Evolutionary conservation across 2,329 filamentous ascomycete species (phyloP), one percentile per base, ranked within the genome.

Genomic region (Botrytis paeoniae): DNA sequence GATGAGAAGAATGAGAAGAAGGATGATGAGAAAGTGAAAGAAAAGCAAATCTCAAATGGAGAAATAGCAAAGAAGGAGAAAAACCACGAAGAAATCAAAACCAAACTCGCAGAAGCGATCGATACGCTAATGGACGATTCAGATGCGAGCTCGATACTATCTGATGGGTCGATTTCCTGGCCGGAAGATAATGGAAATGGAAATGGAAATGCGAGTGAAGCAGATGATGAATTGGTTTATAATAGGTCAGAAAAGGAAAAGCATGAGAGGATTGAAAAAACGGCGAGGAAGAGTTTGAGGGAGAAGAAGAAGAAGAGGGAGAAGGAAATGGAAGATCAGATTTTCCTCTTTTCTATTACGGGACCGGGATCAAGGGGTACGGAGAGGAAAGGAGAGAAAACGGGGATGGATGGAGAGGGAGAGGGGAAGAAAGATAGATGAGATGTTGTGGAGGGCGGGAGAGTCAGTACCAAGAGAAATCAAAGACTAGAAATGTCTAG

Each of bases 311-410:
- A 16, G 62, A 48, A 59, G 68, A 62, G 16, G 69, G 61, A 29
- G 12, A 16, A 29, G 66, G 73, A 41, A 37, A 60, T 41, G 68
- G 73, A 77, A 71, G 75, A 76, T 32, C 78, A 78, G 69, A 74
- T 80, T 0, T 78, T 80, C 29, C 65, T 80, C 18, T 80, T 81
- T 54, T 80, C 78, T 1, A 48, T 70, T 29, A 70, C 18, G 45
- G 57, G 20, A 32, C 39, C 37, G 10, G 57, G 29, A 22, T 43
- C 62, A 7, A 64, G 59, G 14, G 6, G 22, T n/a, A 22, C 35
- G 12, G 35, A 39, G 35, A 25, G 3, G 35, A 61, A 39, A 20
- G 22, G 25, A 35, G 35, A 39, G 20, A 61, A 25, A 22, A 37
- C 20, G 32, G 18, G 22, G 32, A 4, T 32, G 32, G 7, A 61